A percentile compares a stretch with the other conserved stretches of the same genome.
Evolutionary conservation across 2,329 filamentous ascomycete species (phyloP).

Genomic region (Trichoderma sp.): DNA sequence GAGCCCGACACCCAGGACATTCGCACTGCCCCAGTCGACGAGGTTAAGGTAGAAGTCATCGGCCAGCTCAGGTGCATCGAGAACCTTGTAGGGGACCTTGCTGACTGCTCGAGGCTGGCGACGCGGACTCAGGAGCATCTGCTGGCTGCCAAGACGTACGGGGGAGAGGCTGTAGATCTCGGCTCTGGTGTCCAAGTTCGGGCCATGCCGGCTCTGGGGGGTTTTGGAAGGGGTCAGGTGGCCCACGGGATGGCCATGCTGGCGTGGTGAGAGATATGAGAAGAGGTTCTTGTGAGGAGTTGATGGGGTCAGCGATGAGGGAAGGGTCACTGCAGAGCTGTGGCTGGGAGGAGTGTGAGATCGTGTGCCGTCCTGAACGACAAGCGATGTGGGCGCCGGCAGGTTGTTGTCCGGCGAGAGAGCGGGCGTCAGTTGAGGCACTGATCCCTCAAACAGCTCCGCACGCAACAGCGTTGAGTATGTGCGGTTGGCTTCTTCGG

Average conservation of each 20-base stretch:
- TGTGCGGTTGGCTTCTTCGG: conserved; percentile 91
- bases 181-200: conserved; percentile 84
- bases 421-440: conserved; percentile 75
- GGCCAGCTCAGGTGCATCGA: conserved; percentile 92
- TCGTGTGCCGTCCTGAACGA: conserved; percentile 65
- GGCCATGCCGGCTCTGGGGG: conserved; percentile 81
- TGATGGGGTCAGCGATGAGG: conserved; percentile 80
- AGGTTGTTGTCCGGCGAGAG: conserved; percentile 61
- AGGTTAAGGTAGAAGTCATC: conserved; percentile 98
- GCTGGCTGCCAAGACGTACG: conserved; percentile 88
- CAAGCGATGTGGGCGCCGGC: conserved; percentile 51
- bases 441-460: conserved; percentile 87
- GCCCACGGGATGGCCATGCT: conserved; percentile 70
- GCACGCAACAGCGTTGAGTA: conserved; percentile 86
- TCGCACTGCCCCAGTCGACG: conserved; percentile 96
- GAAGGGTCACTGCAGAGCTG: conserved; percentile 61
- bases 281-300: conserved; percentile 98
- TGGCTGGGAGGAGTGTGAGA: conserved; percentile 80
- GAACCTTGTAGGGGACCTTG: conserved; percentile 96
- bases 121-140: conserved; percentile 86
- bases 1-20: conserved; percentile 88
- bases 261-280: conserved; percentile 78
- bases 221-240: conserved; percentile 88
- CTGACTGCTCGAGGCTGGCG: conserved; percentile 87
- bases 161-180: conserved; percentile 96